Conservation (phyloP, 257 asterid species). For the Solanum arcanum region DNA sequence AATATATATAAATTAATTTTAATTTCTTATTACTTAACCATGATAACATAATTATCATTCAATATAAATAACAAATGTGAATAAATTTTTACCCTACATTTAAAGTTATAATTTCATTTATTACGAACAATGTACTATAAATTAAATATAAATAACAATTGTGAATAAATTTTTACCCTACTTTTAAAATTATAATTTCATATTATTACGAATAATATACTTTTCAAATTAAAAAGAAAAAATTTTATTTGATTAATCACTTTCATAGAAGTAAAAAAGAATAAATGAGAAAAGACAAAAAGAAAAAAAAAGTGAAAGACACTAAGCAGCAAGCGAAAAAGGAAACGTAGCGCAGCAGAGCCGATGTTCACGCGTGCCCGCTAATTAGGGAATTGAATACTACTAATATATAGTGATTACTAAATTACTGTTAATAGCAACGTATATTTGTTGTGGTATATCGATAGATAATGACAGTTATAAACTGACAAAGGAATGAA, state of each 20-base stretch:
- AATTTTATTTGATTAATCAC: too few species aligned
- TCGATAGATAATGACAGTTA: not conserved
- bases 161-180: too few species aligned
- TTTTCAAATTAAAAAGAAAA: too few species aligned
- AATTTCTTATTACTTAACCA: not conserved
- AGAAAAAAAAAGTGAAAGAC: not conserved
- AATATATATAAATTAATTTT: too few species aligned
- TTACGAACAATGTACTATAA: too few species aligned
- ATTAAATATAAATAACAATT: too few species aligned
- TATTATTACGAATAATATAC: too few species aligned
- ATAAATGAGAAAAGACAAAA: not conserved
- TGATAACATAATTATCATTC: not conserved
- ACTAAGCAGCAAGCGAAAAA: not conserved
- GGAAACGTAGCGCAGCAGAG: not conserved
- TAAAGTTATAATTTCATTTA: too few species aligned
- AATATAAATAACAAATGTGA: too few species aligned
- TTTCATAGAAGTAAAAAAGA: not conserved
- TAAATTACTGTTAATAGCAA: not conserved
- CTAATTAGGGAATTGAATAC: not conserved
- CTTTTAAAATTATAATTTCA: too few species aligned
- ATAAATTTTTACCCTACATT: too few species aligned
- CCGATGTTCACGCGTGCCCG: not conserved
- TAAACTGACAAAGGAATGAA: not conserved
- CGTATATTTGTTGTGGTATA: not conserved
- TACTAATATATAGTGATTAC: not conserved